A percentile compares a stretch with the other conserved stretches of the same genome.
phyloP scores from a whole-genome alignment of 129 eudicot species.

The Artemisia tridentata region DNA sequence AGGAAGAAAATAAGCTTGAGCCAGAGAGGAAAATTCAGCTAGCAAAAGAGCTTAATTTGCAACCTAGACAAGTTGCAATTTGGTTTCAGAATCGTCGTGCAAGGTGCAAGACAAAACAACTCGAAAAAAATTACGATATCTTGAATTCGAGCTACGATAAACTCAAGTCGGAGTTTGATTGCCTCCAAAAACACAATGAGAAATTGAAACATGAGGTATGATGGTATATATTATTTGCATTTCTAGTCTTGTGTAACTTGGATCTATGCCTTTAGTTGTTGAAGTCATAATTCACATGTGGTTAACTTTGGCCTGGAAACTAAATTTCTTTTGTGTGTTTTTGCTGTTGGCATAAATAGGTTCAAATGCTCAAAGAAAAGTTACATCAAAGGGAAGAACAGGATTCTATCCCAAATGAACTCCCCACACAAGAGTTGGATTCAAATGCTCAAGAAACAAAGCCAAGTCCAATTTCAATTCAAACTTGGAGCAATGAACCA shows the following conservation, averaged over 20 bases:
- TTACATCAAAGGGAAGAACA: slow-evolving; percentile 34
- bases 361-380: slow-evolving; percentile 47
- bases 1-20: slow-evolving; percentile 80
- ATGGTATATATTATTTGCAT: background rate
- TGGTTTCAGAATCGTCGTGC: slow-evolving; percentile 96
- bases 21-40: slow-evolving; percentile 81
- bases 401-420: slow-evolving; percentile 31
- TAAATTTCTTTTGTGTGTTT: background rate
- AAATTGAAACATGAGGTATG: slow-evolving; percentile 69
- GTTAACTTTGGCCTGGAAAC: background rate
- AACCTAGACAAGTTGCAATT: slow-evolving; percentile 86
- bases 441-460: slow-evolving; percentile 31
- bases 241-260: background rate
- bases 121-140: slow-evolving; percentile 67
- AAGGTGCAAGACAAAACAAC: slow-evolving; percentile 68
- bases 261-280: background rate
- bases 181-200: slow-evolving; percentile 55
- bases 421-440: slow-evolving; percentile 30
- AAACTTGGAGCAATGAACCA: slow-evolving; percentile 27
- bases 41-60: slow-evolving; percentile 77
- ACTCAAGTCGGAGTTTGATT: slow-evolving; percentile 58
- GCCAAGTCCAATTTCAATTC: slow-evolving; percentile 25
- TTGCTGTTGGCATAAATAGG: slow-evolving; percentile 32
- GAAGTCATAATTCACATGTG: slow-evolving; percentile 14
- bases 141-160: slow-evolving; percentile 63